These are phyloP conservation scores for Sporisorium iseilematis-ciliati DNA, from an alignment of 1,284 basidiomycete genomes.

Conservation along the genomic window DNA sequence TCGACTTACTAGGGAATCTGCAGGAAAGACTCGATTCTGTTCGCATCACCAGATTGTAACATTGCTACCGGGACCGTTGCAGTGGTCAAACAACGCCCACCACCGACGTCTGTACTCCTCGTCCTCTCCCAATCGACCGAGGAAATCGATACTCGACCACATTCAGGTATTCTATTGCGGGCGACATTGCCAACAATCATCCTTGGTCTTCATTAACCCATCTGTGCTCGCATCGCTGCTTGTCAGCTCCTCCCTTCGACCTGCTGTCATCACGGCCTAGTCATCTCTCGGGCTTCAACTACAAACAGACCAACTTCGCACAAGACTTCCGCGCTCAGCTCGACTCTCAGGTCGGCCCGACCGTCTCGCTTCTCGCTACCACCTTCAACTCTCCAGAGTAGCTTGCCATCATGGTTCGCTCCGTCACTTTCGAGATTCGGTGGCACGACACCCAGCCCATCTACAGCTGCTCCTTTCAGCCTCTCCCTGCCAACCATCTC, in stretches of 20 bases:
- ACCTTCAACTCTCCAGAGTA: background rate
- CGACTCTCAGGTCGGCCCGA: no score
- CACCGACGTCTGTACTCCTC: background rate
- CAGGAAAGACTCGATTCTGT: background rate
- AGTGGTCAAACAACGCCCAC: conserved; percentile 6
- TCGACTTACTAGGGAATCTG: background rate
- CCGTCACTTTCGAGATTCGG: conserved; percentile 68
- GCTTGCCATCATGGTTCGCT: conserved; percentile 63
- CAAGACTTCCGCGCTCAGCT: background rate
- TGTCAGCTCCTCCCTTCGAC: background rate
- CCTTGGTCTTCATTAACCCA: conserved; percentile 2
- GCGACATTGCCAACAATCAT: background rate
- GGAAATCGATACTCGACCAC: background rate
- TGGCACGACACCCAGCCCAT: conserved; percentile 70
- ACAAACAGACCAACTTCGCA: background rate
- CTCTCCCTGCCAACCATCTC: conserved; percentile 60
- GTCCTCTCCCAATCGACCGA: background rate
- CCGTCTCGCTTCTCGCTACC: no score
- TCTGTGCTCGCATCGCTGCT: background rate
- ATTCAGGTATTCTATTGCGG: background rate
- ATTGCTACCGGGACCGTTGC: background rate
- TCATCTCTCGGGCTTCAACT: background rate
- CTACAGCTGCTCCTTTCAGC: conserved; percentile 67
- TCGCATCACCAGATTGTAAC: conserved; percentile 1
- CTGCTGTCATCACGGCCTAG: background rate